phyloP scores from a whole-genome alignment of 2,329 filamentous ascomycete species.

The Fusarium heterosporum region DNA sequence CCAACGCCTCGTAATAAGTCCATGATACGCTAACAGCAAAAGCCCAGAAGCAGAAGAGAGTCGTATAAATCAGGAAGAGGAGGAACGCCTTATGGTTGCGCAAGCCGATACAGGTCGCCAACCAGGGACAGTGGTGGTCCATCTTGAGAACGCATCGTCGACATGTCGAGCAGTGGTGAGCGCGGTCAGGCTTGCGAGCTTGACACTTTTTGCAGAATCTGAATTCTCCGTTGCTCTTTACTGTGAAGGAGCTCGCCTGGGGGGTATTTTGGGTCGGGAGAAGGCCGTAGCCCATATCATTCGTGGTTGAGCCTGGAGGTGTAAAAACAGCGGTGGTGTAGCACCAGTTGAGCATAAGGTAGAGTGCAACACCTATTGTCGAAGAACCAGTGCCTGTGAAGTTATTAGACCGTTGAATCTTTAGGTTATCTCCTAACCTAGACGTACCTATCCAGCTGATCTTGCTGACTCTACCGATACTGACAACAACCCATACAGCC shows the following conservation, averaged over 20 bases:
- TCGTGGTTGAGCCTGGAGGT: constrained; percentile 79
- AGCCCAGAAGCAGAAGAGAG: constrained; percentile 83
- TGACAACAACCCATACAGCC: constrained; percentile 88
- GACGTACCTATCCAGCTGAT: constrained; percentile 68
- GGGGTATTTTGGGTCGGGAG: constrained; percentile 77
- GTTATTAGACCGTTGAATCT: background rate
- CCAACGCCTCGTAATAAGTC: constrained; percentile 86
- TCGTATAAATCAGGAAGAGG: constrained; percentile 90
- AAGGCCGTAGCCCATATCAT: constrained; percentile 78
- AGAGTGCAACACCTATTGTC: constrained; percentile 75
- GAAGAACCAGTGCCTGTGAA: constrained; percentile 66
- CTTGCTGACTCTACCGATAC: constrained; percentile 71
- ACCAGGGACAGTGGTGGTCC: constrained; percentile 99
- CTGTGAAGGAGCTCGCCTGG: constrained; percentile 80
- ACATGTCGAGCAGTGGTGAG: constrained; percentile 97
- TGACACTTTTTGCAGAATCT: constrained; percentile 99
- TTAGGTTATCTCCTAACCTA: background rate
- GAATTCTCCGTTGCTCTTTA: constrained; percentile 87
- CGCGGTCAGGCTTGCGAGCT: constrained; percentile 91
- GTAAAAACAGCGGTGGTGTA: constrained; percentile 97
- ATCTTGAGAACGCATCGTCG: constrained; percentile 96
- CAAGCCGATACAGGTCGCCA: constrained; percentile 93
- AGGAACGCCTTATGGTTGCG: constrained; percentile 97
- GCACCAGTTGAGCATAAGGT: constrained; percentile 83
- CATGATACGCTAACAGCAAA: constrained; percentile 83